A percentile compares a stretch with the other conserved stretches of the same genome.
These are phyloP conservation scores for Sporothrix pallida DNA, from an alignment of 2,329 filamentous ascomycete species.

Conservation along the genomic window DNA sequence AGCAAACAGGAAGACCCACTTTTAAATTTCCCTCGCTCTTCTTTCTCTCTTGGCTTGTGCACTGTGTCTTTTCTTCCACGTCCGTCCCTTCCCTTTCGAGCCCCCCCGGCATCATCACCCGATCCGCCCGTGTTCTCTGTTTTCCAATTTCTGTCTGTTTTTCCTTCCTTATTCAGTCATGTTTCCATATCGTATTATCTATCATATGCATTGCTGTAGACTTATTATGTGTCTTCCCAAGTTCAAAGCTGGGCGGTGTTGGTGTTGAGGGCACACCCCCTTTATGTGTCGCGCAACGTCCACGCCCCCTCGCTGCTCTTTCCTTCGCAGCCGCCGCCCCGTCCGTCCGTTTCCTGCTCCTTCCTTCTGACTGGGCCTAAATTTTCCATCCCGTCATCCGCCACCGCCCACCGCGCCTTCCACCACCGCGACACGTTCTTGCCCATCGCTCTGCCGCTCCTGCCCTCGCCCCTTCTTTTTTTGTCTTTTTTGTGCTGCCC, in stretches of 20 bases:
- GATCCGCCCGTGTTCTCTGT: constrained; percentile 39
- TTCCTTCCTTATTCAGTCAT: constrained; percentile 9
- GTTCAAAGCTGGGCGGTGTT: constrained; percentile 6
- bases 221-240: neutral
- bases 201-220: neutral
- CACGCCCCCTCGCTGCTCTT: constrained; percentile 23
- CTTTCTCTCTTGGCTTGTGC: constrained; percentile 14
- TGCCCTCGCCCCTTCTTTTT: constrained; percentile 24
- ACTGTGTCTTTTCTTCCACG: constrained; percentile 23
- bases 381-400: constrained; percentile 39
- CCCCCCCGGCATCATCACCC: constrained; percentile 41
- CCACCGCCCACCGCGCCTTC: constrained; percentile 37
- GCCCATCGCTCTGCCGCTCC: constrained; percentile 26
- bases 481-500: neutral
- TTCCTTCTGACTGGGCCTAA: constrained; percentile 27
- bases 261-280: constrained; percentile 25
- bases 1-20: constrained; percentile 23
- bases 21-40: constrained; percentile 28
- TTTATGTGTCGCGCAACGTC: constrained; percentile 17
- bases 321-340: constrained; percentile 34
- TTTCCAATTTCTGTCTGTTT: constrained; percentile 20
- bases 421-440: constrained; percentile 32
- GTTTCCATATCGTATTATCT: constrained; percentile 12
- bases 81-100: constrained; percentile 36
- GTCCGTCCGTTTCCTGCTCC: constrained; percentile 34